Conservation (phyloP, 495 filamentous ascomycete genomes). For the Talaromyces liani region DNA sequence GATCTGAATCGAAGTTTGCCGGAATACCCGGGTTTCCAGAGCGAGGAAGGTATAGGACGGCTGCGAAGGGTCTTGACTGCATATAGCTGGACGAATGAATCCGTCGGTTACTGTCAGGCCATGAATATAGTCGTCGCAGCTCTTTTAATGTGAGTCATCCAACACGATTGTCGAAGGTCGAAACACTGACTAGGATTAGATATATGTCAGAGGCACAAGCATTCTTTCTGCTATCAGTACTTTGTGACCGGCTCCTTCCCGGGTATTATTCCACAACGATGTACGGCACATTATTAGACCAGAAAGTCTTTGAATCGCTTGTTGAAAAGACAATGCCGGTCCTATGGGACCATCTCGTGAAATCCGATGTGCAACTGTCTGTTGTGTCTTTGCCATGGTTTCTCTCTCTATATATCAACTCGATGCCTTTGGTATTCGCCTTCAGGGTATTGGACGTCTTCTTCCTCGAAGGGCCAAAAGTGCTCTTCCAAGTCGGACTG, state of each 20-base stretch:
- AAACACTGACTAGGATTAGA: constrained; percentile 24
- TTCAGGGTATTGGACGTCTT: constrained; percentile 96
- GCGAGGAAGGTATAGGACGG: constrained; percentile 87
- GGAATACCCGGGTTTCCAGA: constrained; percentile 96
- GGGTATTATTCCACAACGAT: constrained; percentile 98
- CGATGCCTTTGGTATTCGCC: constrained; percentile 95
- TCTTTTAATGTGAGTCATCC: constrained; percentile 64
- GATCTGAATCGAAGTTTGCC: constrained; percentile 93
- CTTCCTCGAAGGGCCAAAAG: constrained; percentile 95
- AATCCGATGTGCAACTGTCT: constrained; percentile 95
- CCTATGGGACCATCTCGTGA: constrained; percentile 92
- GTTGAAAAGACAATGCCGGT: constrained; percentile 99
- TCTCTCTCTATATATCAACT: constrained; percentile 96
- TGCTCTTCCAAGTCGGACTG: constrained; percentile 91
- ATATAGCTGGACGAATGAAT: constrained; percentile 92
- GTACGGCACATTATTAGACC: constrained; percentile 95
- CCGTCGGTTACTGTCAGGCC: constrained; percentile 96
- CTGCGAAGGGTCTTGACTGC: constrained; percentile 85
- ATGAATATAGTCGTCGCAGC: constrained; percentile 99
- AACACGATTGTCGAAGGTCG: neutral
- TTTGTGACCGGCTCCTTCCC: constrained; percentile 88
- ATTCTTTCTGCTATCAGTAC: constrained; percentile 84
- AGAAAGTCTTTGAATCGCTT: constrained; percentile 91
- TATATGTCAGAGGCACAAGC: constrained; percentile 97
- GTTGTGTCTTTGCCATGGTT: constrained; percentile 98